A percentile compares a stretch with the other conserved stretches of the same genome.
These are phyloP conservation scores for Hansenula anomala DNA, from an alignment of 1,139 yeast species.

Conservation along the genomic window DNA sequence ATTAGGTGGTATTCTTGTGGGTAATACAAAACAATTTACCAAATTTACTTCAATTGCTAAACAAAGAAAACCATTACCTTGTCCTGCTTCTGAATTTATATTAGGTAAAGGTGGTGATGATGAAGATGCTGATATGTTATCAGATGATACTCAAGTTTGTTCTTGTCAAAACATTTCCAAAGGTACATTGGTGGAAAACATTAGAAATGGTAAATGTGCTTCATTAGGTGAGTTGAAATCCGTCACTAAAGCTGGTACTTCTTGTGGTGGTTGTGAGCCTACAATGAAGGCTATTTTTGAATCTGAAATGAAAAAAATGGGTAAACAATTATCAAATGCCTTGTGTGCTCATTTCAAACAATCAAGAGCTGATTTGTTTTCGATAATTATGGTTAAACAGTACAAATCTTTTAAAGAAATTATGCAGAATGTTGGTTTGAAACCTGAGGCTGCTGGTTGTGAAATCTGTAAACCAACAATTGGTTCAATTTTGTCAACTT, in stretches of 20 bases:
- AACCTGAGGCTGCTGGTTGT: slow-evolving; percentile 26
- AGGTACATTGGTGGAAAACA: slow-evolving; percentile 24
- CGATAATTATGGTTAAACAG: slow-evolving; percentile 27
- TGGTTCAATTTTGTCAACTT: slow-evolving; percentile 28
- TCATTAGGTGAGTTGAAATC: slow-evolving; percentile 27
- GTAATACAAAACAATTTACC: slow-evolving; percentile 27
- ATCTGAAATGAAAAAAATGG: slow-evolving; percentile 28
- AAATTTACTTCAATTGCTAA: slow-evolving; percentile 25
- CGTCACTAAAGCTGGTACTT: slow-evolving; percentile 30
- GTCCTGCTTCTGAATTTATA: slow-evolving; percentile 26
- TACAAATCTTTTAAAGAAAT: slow-evolving; percentile 24
- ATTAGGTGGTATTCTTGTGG: slow-evolving; percentile 30
- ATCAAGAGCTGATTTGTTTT: slow-evolving; percentile 29
- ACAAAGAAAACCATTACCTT: slow-evolving; percentile 24
- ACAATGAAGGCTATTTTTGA: slow-evolving; percentile 29
- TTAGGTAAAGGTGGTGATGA: slow-evolving; percentile 22
- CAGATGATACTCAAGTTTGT: slow-evolving; percentile 30
- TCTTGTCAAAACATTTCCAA: slow-evolving; percentile 30
- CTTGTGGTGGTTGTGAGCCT: slow-evolving; percentile 32
- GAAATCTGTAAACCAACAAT: slow-evolving; percentile 31
- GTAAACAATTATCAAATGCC: slow-evolving; percentile 25
- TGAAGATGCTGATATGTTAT: slow-evolving; percentile 24
- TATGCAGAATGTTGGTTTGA: slow-evolving; percentile 23
- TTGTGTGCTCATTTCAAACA: slow-evolving; percentile 28
- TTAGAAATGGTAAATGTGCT: slow-evolving; percentile 24